These are phyloP conservation scores for Mollisiaceae sp. DNA, from an alignment of 2,329 filamentous ascomycete genomes.

Conservation along the genomic window DNA sequence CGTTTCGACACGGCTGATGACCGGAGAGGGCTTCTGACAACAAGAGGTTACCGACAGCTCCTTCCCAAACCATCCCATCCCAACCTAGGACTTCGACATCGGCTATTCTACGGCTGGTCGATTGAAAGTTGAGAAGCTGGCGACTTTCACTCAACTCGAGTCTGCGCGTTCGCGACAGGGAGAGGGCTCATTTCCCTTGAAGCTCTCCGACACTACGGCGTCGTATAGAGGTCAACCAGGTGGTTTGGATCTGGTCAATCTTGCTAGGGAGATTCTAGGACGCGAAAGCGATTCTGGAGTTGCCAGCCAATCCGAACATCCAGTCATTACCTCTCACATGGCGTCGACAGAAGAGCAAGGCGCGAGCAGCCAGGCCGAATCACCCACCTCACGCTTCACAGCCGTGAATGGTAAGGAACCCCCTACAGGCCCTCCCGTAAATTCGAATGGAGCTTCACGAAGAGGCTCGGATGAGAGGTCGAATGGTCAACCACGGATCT, in stretches of 20 bases:
- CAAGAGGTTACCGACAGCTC: neutral
- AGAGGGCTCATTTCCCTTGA: conserved; percentile 23
- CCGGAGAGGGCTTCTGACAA: neutral
- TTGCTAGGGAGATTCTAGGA: conserved; percentile 34
- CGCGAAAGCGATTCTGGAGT: conserved; percentile 12
- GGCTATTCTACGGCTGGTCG: neutral
- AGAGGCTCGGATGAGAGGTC: conserved; percentile 40
- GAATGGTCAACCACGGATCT: conserved; percentile 40
- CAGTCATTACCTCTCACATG: conserved; percentile 22
- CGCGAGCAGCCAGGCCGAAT: conserved; percentile 30
- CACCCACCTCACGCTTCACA: conserved; percentile 43
- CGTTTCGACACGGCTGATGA: conserved; percentile 1
- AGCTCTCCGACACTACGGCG: conserved; percentile 27
- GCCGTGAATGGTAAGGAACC: conserved; percentile 43
- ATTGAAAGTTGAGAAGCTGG: conserved; percentile 27
- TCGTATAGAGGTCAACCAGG: conserved; percentile 28
- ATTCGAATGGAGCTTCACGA: conserved; percentile 32
- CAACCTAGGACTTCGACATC: neutral
- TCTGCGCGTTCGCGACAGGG: conserved; percentile 29
- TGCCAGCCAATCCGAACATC: conserved; percentile 7
- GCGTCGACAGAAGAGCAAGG: conserved; percentile 29
- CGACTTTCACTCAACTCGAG: conserved; percentile 29
- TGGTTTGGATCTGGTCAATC: conserved; percentile 34
- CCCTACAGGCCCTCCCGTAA: conserved; percentile 14
- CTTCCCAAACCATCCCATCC: neutral